Conservation (phyloP, 2,329 filamentous ascomycete genomes). For the Fragosphaeria purpurea region DNA sequence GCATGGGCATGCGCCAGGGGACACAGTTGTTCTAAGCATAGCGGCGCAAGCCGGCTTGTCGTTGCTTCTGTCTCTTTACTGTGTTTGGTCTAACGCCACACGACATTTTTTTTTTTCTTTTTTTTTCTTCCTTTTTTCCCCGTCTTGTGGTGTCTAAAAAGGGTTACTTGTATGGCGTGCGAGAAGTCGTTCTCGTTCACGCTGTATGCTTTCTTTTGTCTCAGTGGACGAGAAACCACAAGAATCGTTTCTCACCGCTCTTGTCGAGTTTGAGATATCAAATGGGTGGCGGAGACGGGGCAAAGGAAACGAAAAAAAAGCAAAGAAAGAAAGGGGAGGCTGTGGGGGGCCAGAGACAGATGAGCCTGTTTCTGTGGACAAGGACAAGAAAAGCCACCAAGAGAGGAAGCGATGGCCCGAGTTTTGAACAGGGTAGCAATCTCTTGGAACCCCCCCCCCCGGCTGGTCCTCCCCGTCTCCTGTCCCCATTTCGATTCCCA, state of each 20-base stretch:
- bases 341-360: too few species aligned
- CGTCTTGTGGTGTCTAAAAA: background rate
- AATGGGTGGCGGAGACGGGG: conserved; percentile 6
- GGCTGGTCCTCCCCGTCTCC: conserved; percentile 15
- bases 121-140: background rate
- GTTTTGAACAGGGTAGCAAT: conserved; percentile 1
- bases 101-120: background rate
- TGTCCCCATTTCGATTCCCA: conserved; percentile 24
- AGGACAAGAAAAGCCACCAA: too few species aligned
- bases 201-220: too few species aligned
- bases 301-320: background rate
- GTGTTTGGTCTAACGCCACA: too few species aligned
- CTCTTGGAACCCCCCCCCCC: conserved; percentile 9
- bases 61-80: too few species aligned
- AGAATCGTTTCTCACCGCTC: conserved; percentile 11
- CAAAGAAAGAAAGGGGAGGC: background rate
- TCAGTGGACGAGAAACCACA: background rate
- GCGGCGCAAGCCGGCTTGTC: too few species aligned
- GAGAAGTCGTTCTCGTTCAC: too few species aligned
- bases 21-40: too few species aligned
- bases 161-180: too few species aligned
- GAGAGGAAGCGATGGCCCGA: too few species aligned
- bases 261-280: conserved; percentile 6
- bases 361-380: too few species aligned
- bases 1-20: too few species aligned